These are phyloP conservation scores for Zizania palustris DNA, from an alignment of 202 grass and related monocot genomes.

Conservation along the genomic window DNA sequence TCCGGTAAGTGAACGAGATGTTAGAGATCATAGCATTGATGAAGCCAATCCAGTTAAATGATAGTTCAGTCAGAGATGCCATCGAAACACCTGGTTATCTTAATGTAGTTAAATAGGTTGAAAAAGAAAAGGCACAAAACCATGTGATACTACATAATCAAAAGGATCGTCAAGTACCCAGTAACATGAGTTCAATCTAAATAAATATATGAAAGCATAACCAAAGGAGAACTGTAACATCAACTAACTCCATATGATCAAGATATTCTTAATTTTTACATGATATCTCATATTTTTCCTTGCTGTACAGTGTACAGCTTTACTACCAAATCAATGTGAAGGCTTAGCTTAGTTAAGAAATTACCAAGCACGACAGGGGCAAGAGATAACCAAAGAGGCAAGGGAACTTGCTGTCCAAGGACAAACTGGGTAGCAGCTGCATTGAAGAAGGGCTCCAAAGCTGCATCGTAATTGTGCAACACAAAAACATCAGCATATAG, in stretches of 20 bases:
- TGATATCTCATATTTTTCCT: neutral
- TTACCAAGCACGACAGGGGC: constrained; percentile 96
- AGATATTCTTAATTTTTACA: constrained; percentile 23
- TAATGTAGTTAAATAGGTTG: constrained; percentile 48
- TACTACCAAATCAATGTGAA: constrained; percentile 14
- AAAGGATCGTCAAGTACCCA: constrained; percentile 11
- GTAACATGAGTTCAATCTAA: neutral
- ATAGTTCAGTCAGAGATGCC: constrained; percentile 95
- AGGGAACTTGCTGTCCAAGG: constrained; percentile 93
- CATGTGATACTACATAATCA: neutral
- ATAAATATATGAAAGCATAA: constrained; percentile 8
- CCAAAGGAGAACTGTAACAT: neutral
- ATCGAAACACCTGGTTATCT: constrained; percentile 85
- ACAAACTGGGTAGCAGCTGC: constrained; percentile 97
- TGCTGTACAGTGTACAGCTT: constrained; percentile 3
- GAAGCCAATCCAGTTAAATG: constrained; percentile 97
- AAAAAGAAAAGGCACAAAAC: neutral
- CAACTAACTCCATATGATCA: constrained; percentile 7
- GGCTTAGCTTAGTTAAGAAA: constrained; percentile 29
- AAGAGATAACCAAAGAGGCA: constrained; percentile 90
- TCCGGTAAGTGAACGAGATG: constrained; percentile 98
- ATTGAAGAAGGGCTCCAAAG: constrained; percentile 99
- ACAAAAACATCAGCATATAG: constrained; percentile 35
- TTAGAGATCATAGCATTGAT: constrained; percentile 99
- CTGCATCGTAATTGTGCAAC: constrained; percentile 48